Evolutionary conservation across 2,329 filamentous ascomycete species (phyloP), one percentile per base, ranked within the genome.

Genomic region (Sclerotinia spermophila): DNA sequence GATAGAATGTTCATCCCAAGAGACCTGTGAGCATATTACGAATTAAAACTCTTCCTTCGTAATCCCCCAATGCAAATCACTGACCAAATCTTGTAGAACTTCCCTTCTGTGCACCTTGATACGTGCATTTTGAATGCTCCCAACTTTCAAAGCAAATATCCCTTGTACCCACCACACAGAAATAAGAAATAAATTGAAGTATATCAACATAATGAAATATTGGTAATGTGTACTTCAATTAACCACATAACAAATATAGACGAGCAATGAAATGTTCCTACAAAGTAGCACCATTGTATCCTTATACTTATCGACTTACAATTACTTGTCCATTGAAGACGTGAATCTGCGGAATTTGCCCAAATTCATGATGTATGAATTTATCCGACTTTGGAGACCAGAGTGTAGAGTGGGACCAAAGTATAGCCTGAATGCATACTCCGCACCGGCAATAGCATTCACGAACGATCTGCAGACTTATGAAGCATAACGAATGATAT

Each of bases 1-100:
- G 17, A 90, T 79, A 2, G 88, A 89, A 73, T 90, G 82, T 71
- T 88, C 83, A 77, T 90, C 89, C 84, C 87, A 90, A 38, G 87
- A 89, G 30, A 88, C 85, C 78, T 78, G 51, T 24, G 4, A 5
- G 15, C 13, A 42, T 35, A 40, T 27, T 19, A 51, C 33, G 24
- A 44, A 51, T 65, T 30, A 53, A 42, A 44, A 35, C 6, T 33
- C 19, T 44, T 33, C 24, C 33, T 51, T 30, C 27, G 7, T 1
- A 65, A 65, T 7, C 38, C 24, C 21, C 11, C n/a, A 35, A 6
- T 38, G 44, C 21, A 38, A n/a, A 64, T n/a, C 44, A 80, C 84
- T 75, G 73, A 89, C 86, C 75, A 87, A 83, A 77, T 87, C 81
- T 76, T 89, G 86, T 64, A 88, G 77, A 33, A 81, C 78, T 70